A percentile compares a stretch with the other conserved stretches of the same genome.
Evolutionary conservation across 495 filamentous ascomycete genomes (phyloP).

Genomic region (Schizothecium vesticola): DNA sequence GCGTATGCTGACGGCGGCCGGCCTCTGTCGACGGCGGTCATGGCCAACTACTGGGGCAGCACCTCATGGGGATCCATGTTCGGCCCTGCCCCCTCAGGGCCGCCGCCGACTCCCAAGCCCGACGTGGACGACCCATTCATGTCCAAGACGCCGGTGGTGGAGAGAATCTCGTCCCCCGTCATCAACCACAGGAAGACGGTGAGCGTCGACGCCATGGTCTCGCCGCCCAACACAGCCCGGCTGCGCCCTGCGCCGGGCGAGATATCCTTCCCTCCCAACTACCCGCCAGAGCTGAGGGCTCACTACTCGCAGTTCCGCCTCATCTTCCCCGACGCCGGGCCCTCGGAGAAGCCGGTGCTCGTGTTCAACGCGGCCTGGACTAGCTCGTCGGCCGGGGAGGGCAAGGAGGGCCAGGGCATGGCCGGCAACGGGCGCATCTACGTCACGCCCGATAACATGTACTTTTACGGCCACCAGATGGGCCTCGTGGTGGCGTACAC

Average conservation of each 20-base stretch:
- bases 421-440: conserved; percentile 71
- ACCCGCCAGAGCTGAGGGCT: conserved; percentile 73
- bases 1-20: conserved; percentile 61
- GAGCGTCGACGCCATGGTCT: conserved; percentile 62
- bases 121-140: conserved; percentile 51
- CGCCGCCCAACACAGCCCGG: conserved; percentile 21
- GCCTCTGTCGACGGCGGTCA: conserved; percentile 71
- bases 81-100: conserved; percentile 33
- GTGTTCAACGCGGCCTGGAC: conserved; percentile 54
- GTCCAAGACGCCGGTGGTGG: conserved; percentile 33
- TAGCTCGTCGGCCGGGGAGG: conserved; percentile 34
- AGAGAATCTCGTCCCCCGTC: conserved; percentile 19
- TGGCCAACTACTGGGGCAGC: conserved; percentile 91
- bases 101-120: conserved; percentile 15
- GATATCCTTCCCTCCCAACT: conserved; percentile 69
- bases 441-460: conserved; percentile 77
- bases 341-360: conserved; percentile 71
- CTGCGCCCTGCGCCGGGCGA: conserved; percentile 43
- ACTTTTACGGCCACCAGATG: conserved; percentile 92
- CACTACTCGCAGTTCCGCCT: conserved; percentile 93
- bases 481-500: conserved; percentile 83
- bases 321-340: conserved; percentile 74
- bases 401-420: conserved; percentile 33
- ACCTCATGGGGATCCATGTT: conserved; percentile 77
- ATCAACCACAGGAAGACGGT: conserved; percentile 70